These are phyloP conservation scores for Ascoidea asiatica DNA, from an alignment of 805 yeast genomes.

Conservation along the genomic window DNA sequence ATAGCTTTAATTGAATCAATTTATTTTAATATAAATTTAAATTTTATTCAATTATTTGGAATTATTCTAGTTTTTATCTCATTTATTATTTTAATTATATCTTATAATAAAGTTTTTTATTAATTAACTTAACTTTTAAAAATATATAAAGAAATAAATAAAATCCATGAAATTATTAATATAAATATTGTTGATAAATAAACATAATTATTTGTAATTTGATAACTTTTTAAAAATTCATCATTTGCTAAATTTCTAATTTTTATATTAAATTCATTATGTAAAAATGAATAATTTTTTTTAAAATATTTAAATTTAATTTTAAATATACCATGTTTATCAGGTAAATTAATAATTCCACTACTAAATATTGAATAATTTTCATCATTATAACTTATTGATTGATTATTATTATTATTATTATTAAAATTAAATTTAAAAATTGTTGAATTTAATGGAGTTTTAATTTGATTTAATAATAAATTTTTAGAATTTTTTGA, in stretches of 20 bases:
- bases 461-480: constrained; percentile 5
- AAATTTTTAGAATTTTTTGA: constrained; percentile 12
- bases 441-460: not conserved
- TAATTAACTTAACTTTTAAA: constrained; percentile 3
- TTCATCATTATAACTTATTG: not conserved
- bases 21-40: constrained; percentile 44
- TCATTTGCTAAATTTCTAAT: constrained; percentile 92
- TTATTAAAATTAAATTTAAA: too few species aligned
- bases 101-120: constrained; percentile 27
- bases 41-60: constrained; percentile 48
- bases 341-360: constrained; percentile 61
- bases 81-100: constrained; percentile 48
- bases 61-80: constrained; percentile 59
- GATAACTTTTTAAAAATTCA: constrained; percentile 89
- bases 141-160: constrained; percentile 52
- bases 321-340: constrained; percentile 94
- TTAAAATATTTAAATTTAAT: constrained; percentile 69
- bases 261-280: constrained; percentile 57
- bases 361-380: not conserved
- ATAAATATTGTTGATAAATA: constrained; percentile 59
- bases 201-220: constrained; percentile 87
- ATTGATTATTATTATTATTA: too few species aligned
- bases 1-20: constrained; percentile 71
- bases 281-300: constrained; percentile 57
- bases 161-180: constrained; percentile 65